These are phyloP conservation scores for Houttuynia cordata DNA, from an alignment of 164 flowering plant genomes.

Conservation along the genomic window DNA sequence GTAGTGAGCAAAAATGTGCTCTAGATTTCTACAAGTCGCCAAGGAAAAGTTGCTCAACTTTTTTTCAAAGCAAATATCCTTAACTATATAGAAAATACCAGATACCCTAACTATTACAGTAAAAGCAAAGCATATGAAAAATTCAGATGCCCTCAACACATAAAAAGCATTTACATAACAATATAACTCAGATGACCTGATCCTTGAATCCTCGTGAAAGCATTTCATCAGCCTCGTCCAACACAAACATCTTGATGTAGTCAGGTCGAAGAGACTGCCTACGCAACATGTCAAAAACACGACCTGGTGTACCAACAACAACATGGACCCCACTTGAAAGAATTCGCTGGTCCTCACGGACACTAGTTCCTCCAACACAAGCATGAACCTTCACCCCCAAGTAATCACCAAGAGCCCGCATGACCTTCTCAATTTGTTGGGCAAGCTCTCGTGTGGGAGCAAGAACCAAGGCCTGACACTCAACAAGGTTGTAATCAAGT, in stretches of 20 bases:
- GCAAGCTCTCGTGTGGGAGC: conserved; percentile 73
- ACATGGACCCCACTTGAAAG: conserved; percentile 50
- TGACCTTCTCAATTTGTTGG: conserved; percentile 68
- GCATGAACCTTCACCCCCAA: conserved; percentile 64
- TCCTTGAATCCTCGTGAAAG: conserved; percentile 61
- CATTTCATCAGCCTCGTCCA: conserved; percentile 69
- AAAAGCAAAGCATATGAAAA: too few species aligned
- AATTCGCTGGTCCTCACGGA: conserved; percentile 48
- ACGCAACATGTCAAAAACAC: conserved; percentile 50
- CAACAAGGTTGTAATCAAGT: conserved; percentile 35
- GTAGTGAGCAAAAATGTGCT: too few species aligned
- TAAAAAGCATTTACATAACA: too few species aligned
- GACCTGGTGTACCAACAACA: conserved; percentile 63
- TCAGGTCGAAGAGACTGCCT: conserved; percentile 51
- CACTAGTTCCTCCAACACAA: conserved; percentile 68
- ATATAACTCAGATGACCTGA: conserved; percentile 23
- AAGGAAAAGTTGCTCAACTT: too few species aligned
- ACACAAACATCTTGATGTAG: conserved; percentile 41
- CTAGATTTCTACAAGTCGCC: too few species aligned
- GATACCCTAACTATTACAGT: too few species aligned
- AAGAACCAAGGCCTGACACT: conserved; percentile 60
- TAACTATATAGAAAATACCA: too few species aligned
- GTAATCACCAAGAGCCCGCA: conserved; percentile 67
- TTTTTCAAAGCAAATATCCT: too few species aligned
- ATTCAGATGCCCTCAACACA: too few species aligned